phyloP scores from a whole-genome alignment of 1,284 basidiomycete species.

The Cerrena zonata region DNA sequence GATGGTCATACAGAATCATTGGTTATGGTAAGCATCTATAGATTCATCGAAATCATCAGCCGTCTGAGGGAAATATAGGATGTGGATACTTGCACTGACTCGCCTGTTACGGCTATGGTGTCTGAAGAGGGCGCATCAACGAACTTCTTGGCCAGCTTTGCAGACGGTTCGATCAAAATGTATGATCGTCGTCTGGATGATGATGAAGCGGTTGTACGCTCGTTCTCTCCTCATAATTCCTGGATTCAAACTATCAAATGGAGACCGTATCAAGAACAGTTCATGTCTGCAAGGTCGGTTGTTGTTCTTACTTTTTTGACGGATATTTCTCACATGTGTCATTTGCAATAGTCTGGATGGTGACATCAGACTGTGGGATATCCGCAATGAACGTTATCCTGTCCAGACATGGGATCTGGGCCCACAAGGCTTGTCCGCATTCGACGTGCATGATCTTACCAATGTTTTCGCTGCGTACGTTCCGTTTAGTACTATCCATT shows the following conservation, averaged over 20 bases:
- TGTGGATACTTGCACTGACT: slow-evolving; percentile 83
- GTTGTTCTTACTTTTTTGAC: not conserved
- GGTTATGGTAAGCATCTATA: slow-evolving; percentile 52
- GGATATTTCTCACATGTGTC: not conserved
- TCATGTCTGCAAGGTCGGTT: slow-evolving; percentile 82
- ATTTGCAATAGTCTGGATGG: slow-evolving; percentile 69
- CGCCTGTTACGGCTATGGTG: slow-evolving; percentile 81
- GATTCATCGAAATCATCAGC: slow-evolving; percentile 1
- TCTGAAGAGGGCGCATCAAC: slow-evolving; percentile 77
- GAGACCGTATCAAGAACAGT: slow-evolving; percentile 72
- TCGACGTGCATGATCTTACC: slow-evolving; percentile 84
- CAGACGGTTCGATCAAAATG: slow-evolving; percentile 84
- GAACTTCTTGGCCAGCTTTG: slow-evolving; percentile 87
- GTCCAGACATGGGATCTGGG: slow-evolving; percentile 65
- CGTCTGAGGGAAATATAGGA: slow-evolving; percentile 44
- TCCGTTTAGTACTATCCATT: slow-evolving; percentile 2
- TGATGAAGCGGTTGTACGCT: slow-evolving; percentile 78
- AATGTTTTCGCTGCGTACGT: slow-evolving; percentile 85
- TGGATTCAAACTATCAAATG: slow-evolving; percentile 92
- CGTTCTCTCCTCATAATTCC: slow-evolving; percentile 78
- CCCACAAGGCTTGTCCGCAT: slow-evolving; percentile 71
- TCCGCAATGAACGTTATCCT: slow-evolving; percentile 64
- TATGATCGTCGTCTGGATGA: slow-evolving; percentile 88
- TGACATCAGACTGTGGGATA: slow-evolving; percentile 89
- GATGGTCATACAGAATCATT: slow-evolving; percentile 90